Conservation (phyloP, 352 stramenopile genomes). For the Phytophthora syringae region DNA sequence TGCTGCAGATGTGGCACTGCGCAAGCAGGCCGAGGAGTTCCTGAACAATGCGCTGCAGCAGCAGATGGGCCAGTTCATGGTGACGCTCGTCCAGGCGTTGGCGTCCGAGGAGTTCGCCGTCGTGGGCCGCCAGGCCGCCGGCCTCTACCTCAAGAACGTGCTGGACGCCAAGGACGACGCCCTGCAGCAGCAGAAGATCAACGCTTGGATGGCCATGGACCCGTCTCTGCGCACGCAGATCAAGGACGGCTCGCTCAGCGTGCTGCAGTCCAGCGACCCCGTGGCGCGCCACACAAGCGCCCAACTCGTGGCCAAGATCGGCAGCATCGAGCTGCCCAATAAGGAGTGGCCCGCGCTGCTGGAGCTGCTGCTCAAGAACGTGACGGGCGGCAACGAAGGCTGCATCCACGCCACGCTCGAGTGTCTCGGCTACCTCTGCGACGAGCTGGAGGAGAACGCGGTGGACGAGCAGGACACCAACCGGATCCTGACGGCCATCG, state of each 20-base stretch:
- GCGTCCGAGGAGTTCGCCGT: conserved; percentile 80
- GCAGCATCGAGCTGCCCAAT: conserved; percentile 93
- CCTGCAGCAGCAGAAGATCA: conserved; percentile 82
- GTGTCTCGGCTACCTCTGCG: conserved; percentile 86
- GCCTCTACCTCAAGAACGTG: conserved; percentile 90
- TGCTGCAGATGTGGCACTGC: conserved; percentile 63
- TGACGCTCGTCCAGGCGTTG: conserved; percentile 83
- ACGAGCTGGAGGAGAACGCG: conserved; percentile 76
- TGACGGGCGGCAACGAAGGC: conserved; percentile 83
- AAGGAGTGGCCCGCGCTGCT: conserved; percentile 96
- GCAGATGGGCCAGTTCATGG: conserved; percentile 86
- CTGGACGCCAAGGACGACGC: conserved; percentile 86
- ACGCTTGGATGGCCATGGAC: conserved; percentile 83
- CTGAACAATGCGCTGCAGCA: conserved; percentile 81
- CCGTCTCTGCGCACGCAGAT: conserved; percentile 71
- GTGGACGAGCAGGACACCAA: conserved; percentile 92
- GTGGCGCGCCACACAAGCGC: conserved; percentile 87
- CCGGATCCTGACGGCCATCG: conserved; percentile 97
- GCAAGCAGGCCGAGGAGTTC: conserved; percentile 85
- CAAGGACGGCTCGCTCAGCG: conserved; percentile 73
- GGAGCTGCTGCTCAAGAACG: conserved; percentile 92
- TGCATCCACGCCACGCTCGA: conserved; percentile 93
- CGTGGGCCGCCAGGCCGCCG: conserved; percentile 76
- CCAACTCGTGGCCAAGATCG: conserved; percentile 94
- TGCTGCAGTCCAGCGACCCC: conserved; percentile 67